Conservation (phyloP, 345 rosid species). For the Populus pruinosa region DNA sequence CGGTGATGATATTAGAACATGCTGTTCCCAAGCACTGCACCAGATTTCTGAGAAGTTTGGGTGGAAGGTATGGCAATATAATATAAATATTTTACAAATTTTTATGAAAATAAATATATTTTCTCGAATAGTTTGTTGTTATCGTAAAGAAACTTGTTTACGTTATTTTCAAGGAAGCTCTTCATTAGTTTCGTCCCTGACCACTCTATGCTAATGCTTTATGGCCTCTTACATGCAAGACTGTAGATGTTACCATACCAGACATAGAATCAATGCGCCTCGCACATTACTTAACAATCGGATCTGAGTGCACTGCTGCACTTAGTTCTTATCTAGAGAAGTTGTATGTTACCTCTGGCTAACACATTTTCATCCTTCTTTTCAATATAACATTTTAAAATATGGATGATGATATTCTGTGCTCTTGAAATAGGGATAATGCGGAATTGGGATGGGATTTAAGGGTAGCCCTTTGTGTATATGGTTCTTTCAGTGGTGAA, state of each 20-base stretch:
- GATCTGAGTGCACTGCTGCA: slow-evolving; percentile 52
- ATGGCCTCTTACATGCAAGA: slow-evolving; percentile 26
- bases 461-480: slow-evolving; percentile 57
- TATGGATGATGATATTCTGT: slow-evolving; percentile 6
- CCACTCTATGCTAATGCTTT: slow-evolving; percentile 17
- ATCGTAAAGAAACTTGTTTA: background rate
- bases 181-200: background rate
- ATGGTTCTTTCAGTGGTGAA: slow-evolving; percentile 52
- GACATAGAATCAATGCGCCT: slow-evolving; percentile 70
- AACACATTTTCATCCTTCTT: background rate
- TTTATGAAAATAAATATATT: background rate
- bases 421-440: slow-evolving; percentile 34
- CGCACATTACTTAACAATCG: slow-evolving; percentile 71
- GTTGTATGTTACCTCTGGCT: slow-evolving; percentile 30
- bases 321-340: slow-evolving; percentile 47
- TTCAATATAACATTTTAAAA: background rate
- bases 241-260: slow-evolving; percentile 62
- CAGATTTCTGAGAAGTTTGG: slow-evolving; percentile 33
- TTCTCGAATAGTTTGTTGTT: too few species aligned
- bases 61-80: slow-evolving; percentile 53
- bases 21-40: slow-evolving; percentile 47
- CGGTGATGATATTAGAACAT: slow-evolving; percentile 45
- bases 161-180: background rate
- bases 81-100: too few species aligned
- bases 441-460: slow-evolving; percentile 60